Evolutionary conservation across 169 alveolate genomes (phyloP).

Genomic region (Babesia gibsoni): DNA sequence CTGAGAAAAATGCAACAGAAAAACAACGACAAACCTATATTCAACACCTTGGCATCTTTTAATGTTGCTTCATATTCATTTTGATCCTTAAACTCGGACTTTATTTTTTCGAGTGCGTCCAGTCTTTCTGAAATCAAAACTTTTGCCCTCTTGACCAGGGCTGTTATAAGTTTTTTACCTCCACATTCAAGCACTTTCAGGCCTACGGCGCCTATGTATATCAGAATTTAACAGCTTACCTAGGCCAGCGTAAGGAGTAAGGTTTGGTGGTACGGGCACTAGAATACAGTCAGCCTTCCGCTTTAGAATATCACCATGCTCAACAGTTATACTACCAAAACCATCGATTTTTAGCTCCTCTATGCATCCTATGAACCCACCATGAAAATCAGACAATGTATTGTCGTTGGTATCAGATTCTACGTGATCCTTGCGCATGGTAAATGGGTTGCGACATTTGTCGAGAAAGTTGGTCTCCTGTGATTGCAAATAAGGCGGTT

Average conservation of each 20-base stretch:
- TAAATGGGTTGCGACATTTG: constrained; percentile 34
- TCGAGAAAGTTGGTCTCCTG: constrained; percentile 2
- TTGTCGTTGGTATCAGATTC: background rate
- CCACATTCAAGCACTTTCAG: constrained; percentile 52
- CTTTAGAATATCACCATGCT: constrained; percentile 44
- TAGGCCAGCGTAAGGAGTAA: constrained; percentile 59
- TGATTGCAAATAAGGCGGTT: background rate
- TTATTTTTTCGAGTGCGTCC: constrained; percentile 34
- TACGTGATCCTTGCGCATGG: background rate
- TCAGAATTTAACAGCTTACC: constrained; percentile 8
- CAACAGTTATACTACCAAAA: constrained; percentile 57
- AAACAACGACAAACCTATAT: constrained; percentile 2
- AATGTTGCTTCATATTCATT: constrained; percentile 28
- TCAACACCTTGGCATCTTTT: constrained; percentile 15
- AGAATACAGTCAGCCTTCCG: constrained; percentile 39
- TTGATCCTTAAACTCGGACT: background rate
- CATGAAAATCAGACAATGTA: background rate
- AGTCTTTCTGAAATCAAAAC: constrained; percentile 43
- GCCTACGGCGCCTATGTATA: background rate
- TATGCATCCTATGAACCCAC: constrained; percentile 13
- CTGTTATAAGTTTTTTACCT: constrained; percentile 49
- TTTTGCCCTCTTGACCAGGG: constrained; percentile 59
- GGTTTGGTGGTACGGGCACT: constrained; percentile 61
- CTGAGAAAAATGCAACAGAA: background rate
- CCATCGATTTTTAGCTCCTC: constrained; percentile 38